phyloP scores from a whole-genome alignment of 2,329 filamentous ascomycete genomes.

The Spiromastix sp. region DNA sequence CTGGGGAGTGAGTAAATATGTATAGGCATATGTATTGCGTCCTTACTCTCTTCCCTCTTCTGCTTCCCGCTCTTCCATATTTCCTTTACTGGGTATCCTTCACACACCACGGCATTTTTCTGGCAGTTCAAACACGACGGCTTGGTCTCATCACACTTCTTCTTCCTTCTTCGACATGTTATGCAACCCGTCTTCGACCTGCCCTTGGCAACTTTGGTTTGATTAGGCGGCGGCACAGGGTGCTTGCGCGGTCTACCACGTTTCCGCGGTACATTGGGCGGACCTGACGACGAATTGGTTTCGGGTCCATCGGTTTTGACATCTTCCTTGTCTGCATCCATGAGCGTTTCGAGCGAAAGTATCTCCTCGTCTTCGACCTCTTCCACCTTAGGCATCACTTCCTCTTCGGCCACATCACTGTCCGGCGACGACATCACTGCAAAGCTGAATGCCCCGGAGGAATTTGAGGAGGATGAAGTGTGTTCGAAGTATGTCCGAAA shows the following conservation, averaged over 20 bases:
- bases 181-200: constrained; percentile 49
- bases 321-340: constrained; percentile 19
- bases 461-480: constrained; percentile 12
- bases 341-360: constrained; percentile 19
- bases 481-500: no score
- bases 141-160: constrained; percentile 46
- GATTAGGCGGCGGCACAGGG: constrained; percentile 50
- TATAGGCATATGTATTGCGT: no score
- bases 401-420: constrained; percentile 17
- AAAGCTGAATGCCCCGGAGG: constrained; percentile 16
- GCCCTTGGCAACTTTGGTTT: constrained; percentile 67
- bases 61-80: constrained; percentile 82
- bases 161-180: constrained; percentile 50
- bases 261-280: constrained; percentile 40
- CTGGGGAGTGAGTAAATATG: neutral
- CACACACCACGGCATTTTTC: constrained; percentile 86
- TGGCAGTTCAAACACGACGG: constrained; percentile 61
- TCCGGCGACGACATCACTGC: constrained; percentile 16
- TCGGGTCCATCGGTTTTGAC: constrained; percentile 20
- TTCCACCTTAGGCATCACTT: constrained; percentile 44
- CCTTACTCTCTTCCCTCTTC: constrained; percentile 53
- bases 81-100: constrained; percentile 79
- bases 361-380: constrained; percentile 38
- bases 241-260: constrained; percentile 77
- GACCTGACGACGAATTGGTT: constrained; percentile 9